Conservation (phyloP, 2,329 filamentous ascomycete genomes). For the Exophiala mesophila region DNA sequence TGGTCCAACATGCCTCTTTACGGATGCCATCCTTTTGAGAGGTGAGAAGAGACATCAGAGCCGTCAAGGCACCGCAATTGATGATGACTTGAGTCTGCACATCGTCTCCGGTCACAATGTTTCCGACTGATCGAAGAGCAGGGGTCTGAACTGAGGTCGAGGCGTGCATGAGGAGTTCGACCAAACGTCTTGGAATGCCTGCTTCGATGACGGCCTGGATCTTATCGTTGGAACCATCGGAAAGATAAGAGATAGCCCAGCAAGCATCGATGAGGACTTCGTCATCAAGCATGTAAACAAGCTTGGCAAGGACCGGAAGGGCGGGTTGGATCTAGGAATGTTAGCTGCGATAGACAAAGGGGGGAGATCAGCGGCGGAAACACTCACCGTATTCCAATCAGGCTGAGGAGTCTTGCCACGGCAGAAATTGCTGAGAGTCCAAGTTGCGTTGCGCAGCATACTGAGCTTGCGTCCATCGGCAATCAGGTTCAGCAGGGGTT, state of each 20-base stretch:
- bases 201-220: slow-evolving; percentile 99
- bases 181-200: slow-evolving; percentile 89
- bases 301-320: slow-evolving; percentile 89
- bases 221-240: slow-evolving; percentile 97
- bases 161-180: slow-evolving; percentile 95
- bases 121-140: slow-evolving; percentile 91
- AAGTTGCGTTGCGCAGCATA: slow-evolving; percentile 98
- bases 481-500: slow-evolving; percentile 80
- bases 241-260: slow-evolving; percentile 99
- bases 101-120: slow-evolving; percentile 98
- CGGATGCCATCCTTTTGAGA: slow-evolving; percentile 98
- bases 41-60: slow-evolving; percentile 86
- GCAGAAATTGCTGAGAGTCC: slow-evolving; percentile 99
- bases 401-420: slow-evolving; percentile 98
- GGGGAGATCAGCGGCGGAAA: slow-evolving; percentile 5
- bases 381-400: slow-evolving; percentile 87
- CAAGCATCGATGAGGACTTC: slow-evolving; percentile 98
- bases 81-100: slow-evolving; percentile 99
- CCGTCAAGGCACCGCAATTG: slow-evolving; percentile 90
- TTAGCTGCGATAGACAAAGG: slow-evolving; percentile 27
- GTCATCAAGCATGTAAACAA: slow-evolving; percentile 97
- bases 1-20: slow-evolving; percentile 99
- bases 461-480: slow-evolving; percentile 97
- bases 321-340: slow-evolving; percentile 78
- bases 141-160: slow-evolving; percentile 98